Evolutionary conservation across 108 stramenopile species (phyloP).

Genomic region (Cyclostephanos tholiformis): DNA sequence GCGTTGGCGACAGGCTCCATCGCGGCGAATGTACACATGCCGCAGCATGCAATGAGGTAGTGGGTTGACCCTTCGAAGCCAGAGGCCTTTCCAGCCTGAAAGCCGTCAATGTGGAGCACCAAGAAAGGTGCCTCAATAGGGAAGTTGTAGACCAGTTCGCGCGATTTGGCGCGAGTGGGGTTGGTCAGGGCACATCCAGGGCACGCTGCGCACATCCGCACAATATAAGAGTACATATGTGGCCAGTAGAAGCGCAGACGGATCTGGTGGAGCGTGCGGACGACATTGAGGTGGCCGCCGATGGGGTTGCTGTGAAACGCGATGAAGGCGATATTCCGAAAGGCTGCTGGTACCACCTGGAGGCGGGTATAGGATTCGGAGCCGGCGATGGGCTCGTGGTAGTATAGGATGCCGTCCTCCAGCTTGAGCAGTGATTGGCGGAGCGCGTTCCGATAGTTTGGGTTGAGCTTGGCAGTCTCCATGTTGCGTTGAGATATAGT

Average conservation of each 20-base stretch:
- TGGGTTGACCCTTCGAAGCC: neutral
- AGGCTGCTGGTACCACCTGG: neutral
- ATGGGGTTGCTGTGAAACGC: neutral
- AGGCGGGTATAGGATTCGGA: neutral
- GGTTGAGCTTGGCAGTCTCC: too few relatives aligned
- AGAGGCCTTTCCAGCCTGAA: conserved; percentile 12
- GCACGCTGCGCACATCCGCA: neutral
- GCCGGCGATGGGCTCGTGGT: neutral
- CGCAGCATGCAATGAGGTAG: conserved; percentile 4
- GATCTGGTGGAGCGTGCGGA: too few relatives aligned
- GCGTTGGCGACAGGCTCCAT: conserved; percentile 2
- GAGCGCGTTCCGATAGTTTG: too few relatives aligned
- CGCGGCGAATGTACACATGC: conserved; percentile 16
- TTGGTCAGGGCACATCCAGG: neutral
- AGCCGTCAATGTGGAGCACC: conserved; percentile 17
- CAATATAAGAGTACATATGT: neutral
- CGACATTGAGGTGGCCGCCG: neutral
- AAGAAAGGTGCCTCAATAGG: conserved; percentile 3
- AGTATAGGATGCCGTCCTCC: neutral
- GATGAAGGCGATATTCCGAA: neutral
- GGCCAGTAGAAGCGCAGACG: conserved; percentile 2
- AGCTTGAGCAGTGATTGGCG: too few relatives aligned
- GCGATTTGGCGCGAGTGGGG: neutral
- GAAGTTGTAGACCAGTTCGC: neutral
- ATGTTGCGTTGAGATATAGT: too few relatives aligned